These are phyloP conservation scores for Mycena vulgaris DNA, from an alignment of 768 basidiomycete species.

Conservation along the genomic window DNA sequence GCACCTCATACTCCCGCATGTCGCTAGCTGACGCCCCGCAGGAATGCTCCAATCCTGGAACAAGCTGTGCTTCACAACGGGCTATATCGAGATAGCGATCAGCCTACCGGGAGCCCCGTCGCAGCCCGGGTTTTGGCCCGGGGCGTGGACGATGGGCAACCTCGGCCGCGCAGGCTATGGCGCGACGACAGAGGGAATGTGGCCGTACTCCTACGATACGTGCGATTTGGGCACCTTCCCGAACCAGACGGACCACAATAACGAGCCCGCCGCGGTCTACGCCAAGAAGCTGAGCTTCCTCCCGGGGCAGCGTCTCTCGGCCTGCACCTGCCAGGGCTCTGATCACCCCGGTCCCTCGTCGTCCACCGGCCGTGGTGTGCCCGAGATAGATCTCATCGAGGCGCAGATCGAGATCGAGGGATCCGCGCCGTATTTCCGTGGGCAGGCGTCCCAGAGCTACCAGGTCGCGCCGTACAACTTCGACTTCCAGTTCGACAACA, in stretches of 20 bases:
- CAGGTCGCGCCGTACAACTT: slow-evolving; percentile 76
- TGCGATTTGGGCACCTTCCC: slow-evolving; percentile 86
- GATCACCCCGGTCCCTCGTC: slow-evolving; percentile 80
- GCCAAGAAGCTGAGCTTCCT: slow-evolving; percentile 80
- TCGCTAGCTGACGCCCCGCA: slow-evolving; percentile 31
- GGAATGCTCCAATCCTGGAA: slow-evolving; percentile 82
- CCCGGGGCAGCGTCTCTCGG: slow-evolving; percentile 79
- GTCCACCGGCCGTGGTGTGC: slow-evolving; percentile 71
- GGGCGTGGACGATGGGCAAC: slow-evolving; percentile 92
- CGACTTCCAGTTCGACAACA: slow-evolving; percentile 65
- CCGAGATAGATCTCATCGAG: slow-evolving; percentile 85
- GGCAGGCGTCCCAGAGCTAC: slow-evolving; percentile 72
- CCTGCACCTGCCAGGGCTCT: slow-evolving; percentile 77
- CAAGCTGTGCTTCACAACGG: slow-evolving; percentile 83
- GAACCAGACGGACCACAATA: slow-evolving; percentile 74
- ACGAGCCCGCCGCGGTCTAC: slow-evolving; percentile 69
- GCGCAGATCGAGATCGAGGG: slow-evolving; percentile 66
- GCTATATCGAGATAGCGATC: slow-evolving; percentile 74
- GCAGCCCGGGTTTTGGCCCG: slow-evolving; percentile 79
- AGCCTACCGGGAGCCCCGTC: slow-evolving; percentile 65
- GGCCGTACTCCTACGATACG: slow-evolving; percentile 79
- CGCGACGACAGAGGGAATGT: slow-evolving; percentile 85
- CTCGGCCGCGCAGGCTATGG: slow-evolving; percentile 86
- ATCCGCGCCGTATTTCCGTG: slow-evolving; percentile 49
- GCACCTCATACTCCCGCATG: not conserved